Evolutionary conservation across 73 alveolate species (phyloP).

Genomic region (Paramecium biaurelia): DNA sequence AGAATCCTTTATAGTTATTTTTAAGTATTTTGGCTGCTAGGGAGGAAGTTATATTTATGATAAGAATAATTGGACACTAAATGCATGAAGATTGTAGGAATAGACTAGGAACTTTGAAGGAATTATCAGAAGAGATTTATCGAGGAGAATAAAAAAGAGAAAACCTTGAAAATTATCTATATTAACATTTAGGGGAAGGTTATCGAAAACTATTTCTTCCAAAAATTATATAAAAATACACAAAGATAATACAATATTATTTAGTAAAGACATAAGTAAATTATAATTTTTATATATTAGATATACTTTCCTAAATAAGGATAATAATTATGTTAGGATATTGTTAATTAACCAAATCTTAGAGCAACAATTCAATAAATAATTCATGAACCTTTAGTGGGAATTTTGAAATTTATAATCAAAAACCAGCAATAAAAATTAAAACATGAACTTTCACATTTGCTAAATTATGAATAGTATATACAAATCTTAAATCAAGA

Average conservation of each 20-base stretch:
- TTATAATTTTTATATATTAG: not conserved
- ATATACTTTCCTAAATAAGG: constrained; percentile 29
- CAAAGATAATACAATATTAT: not conserved
- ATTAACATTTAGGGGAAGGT: not conserved
- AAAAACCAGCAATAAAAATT: not conserved
- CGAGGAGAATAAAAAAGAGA: constrained; percentile 52
- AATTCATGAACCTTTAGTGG: not conserved
- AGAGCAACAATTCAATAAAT: not conserved
- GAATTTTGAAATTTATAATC: not conserved
- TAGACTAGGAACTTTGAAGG: not conserved
- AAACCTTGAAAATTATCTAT: not conserved
- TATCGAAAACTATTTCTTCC: not conserved
- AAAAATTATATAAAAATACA: not conserved
- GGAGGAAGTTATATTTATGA: constrained; percentile 41
- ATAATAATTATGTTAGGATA: not conserved
- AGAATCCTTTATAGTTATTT: not conserved
- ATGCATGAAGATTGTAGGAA: not conserved
- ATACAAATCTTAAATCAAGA: not conserved
- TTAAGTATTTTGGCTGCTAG: constrained; percentile 20
- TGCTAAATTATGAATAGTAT: not conserved
- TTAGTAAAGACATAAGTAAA: not conserved
- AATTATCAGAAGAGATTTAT: not conserved
- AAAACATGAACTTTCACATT: not conserved
- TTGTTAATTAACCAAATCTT: not conserved
- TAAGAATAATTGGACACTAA: constrained; percentile 15